phyloP scores from a whole-genome alignment of 2,329 filamentous ascomycete genomes.

The Sporothrix brunneoviolacea region DNA sequence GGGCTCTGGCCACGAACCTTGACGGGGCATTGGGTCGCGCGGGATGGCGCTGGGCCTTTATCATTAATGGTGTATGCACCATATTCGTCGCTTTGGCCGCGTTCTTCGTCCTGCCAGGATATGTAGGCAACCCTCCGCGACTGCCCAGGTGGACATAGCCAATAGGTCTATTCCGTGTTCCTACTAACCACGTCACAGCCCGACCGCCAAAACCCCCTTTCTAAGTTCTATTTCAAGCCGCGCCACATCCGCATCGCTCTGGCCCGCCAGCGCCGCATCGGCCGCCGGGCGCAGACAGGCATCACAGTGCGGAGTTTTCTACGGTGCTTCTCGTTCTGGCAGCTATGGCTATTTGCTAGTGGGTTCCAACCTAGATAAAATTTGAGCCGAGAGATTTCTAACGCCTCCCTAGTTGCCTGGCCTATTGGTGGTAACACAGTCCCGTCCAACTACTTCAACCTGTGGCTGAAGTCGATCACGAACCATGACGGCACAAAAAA shows the following conservation, averaged over 20 bases:
- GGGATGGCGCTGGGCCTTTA: conserved; percentile 14
- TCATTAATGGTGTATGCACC: conserved; percentile 13
- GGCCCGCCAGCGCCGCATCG: conserved; percentile 3
- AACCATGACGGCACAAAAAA: conserved; percentile 8
- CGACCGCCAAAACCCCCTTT: conserved; percentile 7
- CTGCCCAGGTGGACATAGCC: too few species aligned
- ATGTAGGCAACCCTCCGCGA: neutral
- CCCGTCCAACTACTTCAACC: conserved; percentile 10
- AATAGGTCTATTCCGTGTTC: too few species aligned
- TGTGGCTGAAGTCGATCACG: conserved; percentile 13
- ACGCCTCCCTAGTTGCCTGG: neutral
- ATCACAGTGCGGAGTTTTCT: conserved; percentile 8
- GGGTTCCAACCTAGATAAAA: too few species aligned
- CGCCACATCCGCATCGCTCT: conserved; percentile 10
- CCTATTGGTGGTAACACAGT: conserved; percentile 8
- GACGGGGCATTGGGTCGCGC: conserved; percentile 7
- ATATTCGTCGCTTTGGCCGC: conserved; percentile 9
- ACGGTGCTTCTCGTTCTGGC: conserved; percentile 11
- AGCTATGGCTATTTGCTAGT: conserved; percentile 12
- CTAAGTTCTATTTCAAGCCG: conserved; percentile 10
- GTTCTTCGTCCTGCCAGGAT: conserved; percentile 9
- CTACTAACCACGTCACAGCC: conserved; percentile 1
- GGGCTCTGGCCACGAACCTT: conserved; percentile 9
- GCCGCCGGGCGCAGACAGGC: conserved; percentile 5
- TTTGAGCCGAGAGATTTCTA: too few species aligned